These are phyloP conservation scores for Chrysosporium queenslandicum DNA, from an alignment of 2,329 filamentous ascomycete species.

Conservation along the genomic window DNA sequence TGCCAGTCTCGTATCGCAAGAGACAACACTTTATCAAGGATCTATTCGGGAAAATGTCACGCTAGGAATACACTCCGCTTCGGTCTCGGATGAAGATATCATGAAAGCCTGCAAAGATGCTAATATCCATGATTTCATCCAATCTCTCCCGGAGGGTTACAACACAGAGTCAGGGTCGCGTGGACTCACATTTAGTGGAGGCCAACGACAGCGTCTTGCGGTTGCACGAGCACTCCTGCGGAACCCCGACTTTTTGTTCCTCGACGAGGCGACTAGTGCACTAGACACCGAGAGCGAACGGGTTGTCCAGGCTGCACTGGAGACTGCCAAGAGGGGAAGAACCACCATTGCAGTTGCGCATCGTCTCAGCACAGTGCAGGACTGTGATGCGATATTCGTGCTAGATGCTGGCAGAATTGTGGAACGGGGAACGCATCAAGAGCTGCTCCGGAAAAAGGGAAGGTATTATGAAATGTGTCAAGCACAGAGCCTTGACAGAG, in stretches of 20 bases:
- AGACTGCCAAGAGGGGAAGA: constrained; percentile 54
- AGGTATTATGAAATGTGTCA: constrained; percentile 27
- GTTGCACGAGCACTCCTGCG: constrained; percentile 36
- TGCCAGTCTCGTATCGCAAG: constrained; percentile 63
- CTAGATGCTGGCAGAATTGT: constrained; percentile 32
- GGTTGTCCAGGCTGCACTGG: constrained; percentile 26
- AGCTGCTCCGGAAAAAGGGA: constrained; percentile 27
- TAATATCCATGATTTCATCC: constrained; percentile 32
- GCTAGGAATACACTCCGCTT: constrained; percentile 38
- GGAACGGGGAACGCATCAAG: constrained; percentile 34
- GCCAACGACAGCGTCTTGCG: constrained; percentile 36
- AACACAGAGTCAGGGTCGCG: constrained; percentile 28
- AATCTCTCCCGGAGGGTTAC: constrained; percentile 31
- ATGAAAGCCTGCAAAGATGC: constrained; percentile 29
- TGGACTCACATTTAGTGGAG: constrained; percentile 29
- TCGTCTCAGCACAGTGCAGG: constrained; percentile 73
- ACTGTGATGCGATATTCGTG: constrained; percentile 73
- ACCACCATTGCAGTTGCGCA: constrained; percentile 88
- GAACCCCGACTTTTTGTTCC: constrained; percentile 31
- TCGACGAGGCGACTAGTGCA: constrained; percentile 38
- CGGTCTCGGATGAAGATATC: constrained; percentile 25
- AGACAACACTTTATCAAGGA: constrained; percentile 61
- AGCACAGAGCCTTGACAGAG: constrained; percentile 19
- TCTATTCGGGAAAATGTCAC: constrained; percentile 61
- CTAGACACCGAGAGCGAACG: constrained; percentile 32